Evolutionary conservation across 2,329 filamentous ascomycete genomes (phyloP), one percentile per base, ranked within the genome.

Genomic region (Colletotrichum eleusines): DNA sequence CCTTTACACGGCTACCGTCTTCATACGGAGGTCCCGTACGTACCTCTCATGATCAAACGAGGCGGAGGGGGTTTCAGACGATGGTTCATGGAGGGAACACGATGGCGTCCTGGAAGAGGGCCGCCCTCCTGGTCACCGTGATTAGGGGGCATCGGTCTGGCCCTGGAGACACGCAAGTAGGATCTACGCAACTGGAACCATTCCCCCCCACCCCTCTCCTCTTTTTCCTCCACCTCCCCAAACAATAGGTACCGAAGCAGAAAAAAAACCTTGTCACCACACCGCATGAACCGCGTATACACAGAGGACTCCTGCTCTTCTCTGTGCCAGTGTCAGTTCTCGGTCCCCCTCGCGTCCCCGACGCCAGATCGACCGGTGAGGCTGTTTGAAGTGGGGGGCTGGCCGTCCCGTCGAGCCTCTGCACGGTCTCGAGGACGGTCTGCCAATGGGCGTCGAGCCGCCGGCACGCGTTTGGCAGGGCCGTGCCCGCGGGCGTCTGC

Each of bases 31-130:
- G n/a, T n/a, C n/a, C n/a, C n/a, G n/a, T n/a, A n/a, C n/a, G n/a
- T n/a, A n/a, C n/a, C n/a, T n/a, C n/a, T n/a, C n/a, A n/a, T n/a
- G n/a, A n/a, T n/a, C n/a, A n/a, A 79, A 79, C 44, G 75, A 76
- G 5, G 75, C 78, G 0, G 73, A 66, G n/a, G 5, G 73, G 77
- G 44, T 78, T 79, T 46, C 53, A 77, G 20, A 73, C 71, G 58
- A 18, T 78, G 55, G 63, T n/a, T 48, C 61, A 58, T 1, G 62
- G 69, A 7, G 40, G 73, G n/a, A n/a, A 46, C 33, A 26, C 72
- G 58, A 28, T 48, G 8, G 23, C 40, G 1, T 58, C n/a, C 18
- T 59, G 26, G 35, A 69, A 26, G n/a, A 54, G 66, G 38, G 55
- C 62, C 23, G 60, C 31, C 2, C 23, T 68, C 23, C 63, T 63